phyloP scores from a whole-genome alignment of 192 early-diverging fungal genomes.

The Allomyces arbusculus region DNA sequence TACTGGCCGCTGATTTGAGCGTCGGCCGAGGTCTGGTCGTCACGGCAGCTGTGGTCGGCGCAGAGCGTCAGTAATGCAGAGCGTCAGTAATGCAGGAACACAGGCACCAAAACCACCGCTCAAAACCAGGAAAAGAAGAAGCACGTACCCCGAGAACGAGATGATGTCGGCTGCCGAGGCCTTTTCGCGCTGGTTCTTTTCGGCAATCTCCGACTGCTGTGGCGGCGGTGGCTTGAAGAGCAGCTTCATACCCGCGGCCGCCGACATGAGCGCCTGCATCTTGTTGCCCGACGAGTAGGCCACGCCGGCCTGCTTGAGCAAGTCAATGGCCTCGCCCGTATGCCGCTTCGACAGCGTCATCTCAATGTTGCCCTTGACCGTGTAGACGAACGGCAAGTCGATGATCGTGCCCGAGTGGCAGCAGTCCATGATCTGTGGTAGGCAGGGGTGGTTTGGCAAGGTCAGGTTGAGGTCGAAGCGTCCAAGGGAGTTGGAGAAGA shows the following conservation, averaged over 20 bases:
- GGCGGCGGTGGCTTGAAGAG: constrained; percentile 2
- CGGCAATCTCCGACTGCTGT: constrained; percentile 6
- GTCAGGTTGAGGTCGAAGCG: no score
- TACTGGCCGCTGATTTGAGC: constrained; percentile 41
- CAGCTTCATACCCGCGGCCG: constrained; percentile 1
- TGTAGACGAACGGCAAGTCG: constrained; percentile 38
- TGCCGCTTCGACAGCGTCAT: constrained; percentile 6
- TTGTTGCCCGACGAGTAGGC: background rate
- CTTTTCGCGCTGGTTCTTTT: constrained; percentile 11
- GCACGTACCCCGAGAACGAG: constrained; percentile 29
- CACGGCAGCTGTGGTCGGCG: constrained; percentile 50
- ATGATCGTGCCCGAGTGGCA: constrained; percentile 45
- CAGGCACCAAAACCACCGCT: no score
- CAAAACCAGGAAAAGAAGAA: no score
- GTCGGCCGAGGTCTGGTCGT: constrained; percentile 45
- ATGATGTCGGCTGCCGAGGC: constrained; percentile 38
- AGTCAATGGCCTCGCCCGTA: constrained; percentile 6
- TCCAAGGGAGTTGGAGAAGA: no score
- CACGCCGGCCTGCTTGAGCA: constrained; percentile 2
- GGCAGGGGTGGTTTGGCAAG: no score
- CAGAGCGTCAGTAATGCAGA: no score
- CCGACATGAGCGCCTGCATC: background rate
- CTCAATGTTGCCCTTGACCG: constrained; percentile 14
- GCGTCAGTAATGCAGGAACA: no score
- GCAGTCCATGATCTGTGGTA: constrained; percentile 47